These are phyloP conservation scores for Glaciozyma martinii DNA, from an alignment of 768 basidiomycete species.

Conservation along the genomic window DNA sequence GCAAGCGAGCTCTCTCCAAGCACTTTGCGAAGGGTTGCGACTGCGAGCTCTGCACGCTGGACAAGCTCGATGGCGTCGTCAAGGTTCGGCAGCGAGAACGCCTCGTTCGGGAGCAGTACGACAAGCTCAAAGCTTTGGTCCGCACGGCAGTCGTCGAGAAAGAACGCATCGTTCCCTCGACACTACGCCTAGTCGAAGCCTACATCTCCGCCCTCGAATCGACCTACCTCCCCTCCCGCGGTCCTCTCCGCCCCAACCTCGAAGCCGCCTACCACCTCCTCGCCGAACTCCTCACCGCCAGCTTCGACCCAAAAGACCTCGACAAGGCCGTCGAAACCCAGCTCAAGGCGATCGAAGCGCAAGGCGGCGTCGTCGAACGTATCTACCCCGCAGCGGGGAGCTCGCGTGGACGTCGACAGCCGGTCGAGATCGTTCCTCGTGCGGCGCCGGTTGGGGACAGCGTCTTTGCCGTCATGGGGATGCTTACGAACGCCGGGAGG, in stretches of 20 bases:
- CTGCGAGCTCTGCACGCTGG: not conserved
- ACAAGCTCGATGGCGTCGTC: not conserved
- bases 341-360: not conserved
- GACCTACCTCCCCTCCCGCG: not conserved
- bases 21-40: not conserved
- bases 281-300: not conserved
- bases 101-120: not conserved
- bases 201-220: conserved; percentile 3
- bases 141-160: not conserved
- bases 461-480: not conserved
- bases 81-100: not conserved
- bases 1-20: not conserved
- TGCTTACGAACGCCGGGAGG: not conserved
- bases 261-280: conserved; percentile 1
- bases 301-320: not conserved
- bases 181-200: not conserved
- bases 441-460: too few species aligned
- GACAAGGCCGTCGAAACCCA: not conserved
- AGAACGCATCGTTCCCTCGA: not conserved
- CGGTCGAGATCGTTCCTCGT: not conserved
- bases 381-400: not conserved
- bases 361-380: not conserved
- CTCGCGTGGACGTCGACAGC: not conserved
- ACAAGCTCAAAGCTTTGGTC: not conserved
- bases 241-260: not conserved